Percentiles rank a stretch among this genome's conserved stretches.
These are phyloP conservation scores for Linnemannia schmuckeri DNA, from an alignment of 192 early-diverging fungal genomes.

Conservation along the genomic window DNA sequence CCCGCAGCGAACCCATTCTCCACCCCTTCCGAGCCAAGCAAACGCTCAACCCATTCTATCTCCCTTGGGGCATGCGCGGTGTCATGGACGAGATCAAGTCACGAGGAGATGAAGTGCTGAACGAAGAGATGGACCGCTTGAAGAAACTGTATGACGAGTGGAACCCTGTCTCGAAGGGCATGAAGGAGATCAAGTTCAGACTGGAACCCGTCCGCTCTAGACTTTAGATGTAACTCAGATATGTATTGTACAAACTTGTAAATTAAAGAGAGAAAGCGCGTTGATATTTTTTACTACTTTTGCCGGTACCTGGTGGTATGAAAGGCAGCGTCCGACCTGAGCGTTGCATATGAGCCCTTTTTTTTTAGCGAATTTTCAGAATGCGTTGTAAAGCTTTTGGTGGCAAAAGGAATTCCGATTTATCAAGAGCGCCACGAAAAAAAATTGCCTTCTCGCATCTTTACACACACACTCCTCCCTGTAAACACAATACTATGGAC, in stretches of 20 bases:
- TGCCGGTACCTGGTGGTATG: not conserved
- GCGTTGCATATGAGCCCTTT: too few species aligned
- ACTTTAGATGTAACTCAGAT: constrained; percentile 29
- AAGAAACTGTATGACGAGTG: constrained; percentile 82
- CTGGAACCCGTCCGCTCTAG: constrained; percentile 85
- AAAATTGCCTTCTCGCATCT: not conserved
- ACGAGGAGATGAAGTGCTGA: constrained; percentile 61
- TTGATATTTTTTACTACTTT: not conserved
- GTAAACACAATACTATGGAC: constrained; percentile 21
- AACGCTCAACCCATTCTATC: constrained; percentile 89
- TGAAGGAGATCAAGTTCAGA: constrained; percentile 92
- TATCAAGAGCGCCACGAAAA: too few species aligned
- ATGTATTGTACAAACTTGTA: not conserved
- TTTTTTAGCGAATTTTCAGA: too few species aligned
- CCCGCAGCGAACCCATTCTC: constrained; percentile 54
- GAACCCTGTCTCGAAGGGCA: constrained; percentile 76
- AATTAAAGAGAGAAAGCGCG: not conserved
- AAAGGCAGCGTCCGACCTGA: too few species aligned
- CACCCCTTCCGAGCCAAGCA: constrained; percentile 74
- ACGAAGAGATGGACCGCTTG: constrained; percentile 76
- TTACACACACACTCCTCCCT: not conserved
- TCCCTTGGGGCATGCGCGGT: constrained; percentile 95
- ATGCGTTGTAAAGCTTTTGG: not conserved
- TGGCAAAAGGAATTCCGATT: too few species aligned
- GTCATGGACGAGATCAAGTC: constrained; percentile 82